A percentile compares a stretch with the other conserved stretches of the same genome.
phyloP scores from a whole-genome alignment of 2,329 filamentous ascomycete genomes.

The Stemphylium beticola region DNA sequence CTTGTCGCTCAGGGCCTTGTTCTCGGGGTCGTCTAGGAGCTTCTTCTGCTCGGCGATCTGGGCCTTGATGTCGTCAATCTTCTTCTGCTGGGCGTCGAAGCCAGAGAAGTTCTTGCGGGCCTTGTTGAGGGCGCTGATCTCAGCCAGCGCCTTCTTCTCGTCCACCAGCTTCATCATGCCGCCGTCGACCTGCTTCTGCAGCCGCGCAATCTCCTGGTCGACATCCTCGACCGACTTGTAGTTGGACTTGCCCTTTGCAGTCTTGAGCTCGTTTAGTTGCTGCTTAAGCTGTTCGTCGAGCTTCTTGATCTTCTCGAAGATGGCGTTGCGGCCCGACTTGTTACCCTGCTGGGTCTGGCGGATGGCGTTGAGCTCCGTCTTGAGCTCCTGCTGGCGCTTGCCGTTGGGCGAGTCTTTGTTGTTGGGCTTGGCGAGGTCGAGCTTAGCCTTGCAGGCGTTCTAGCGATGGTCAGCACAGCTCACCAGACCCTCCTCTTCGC shows the following conservation, averaged over 20 bases:
- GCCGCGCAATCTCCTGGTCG: slow-evolving; percentile 77
- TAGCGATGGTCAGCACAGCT: slow-evolving; percentile 48
- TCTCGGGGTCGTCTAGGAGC: slow-evolving; percentile 86
- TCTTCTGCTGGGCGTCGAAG: slow-evolving; percentile 85
- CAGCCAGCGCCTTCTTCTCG: slow-evolving; percentile 89
- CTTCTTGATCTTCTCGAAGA: slow-evolving; percentile 89
- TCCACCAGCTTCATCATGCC: slow-evolving; percentile 96
- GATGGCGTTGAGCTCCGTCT: slow-evolving; percentile 81
- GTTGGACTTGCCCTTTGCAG: slow-evolving; percentile 75
- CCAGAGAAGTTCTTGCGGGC: slow-evolving; percentile 88
- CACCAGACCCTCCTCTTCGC: background rate
- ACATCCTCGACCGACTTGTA: slow-evolving; percentile 91
- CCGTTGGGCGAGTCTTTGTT: slow-evolving; percentile 80
- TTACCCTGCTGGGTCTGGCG: slow-evolving; percentile 84
- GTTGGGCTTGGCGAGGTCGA: slow-evolving; percentile 81
- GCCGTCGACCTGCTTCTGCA: slow-evolving; percentile 85
- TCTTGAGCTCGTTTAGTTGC: slow-evolving; percentile 86
- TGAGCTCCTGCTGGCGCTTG: slow-evolving; percentile 86
- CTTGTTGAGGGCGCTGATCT: slow-evolving; percentile 84
- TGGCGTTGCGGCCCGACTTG: slow-evolving; percentile 79
- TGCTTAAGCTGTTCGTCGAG: slow-evolving; percentile 88
- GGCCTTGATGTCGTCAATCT: slow-evolving; percentile 83
- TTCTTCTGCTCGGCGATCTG: slow-evolving; percentile 91
- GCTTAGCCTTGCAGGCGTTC: slow-evolving; percentile 87
- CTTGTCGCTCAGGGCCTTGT: slow-evolving; percentile 83